phyloP scores from a whole-genome alignment of 106 monocot genomes.

The Narthecium ossifragum region DNA sequence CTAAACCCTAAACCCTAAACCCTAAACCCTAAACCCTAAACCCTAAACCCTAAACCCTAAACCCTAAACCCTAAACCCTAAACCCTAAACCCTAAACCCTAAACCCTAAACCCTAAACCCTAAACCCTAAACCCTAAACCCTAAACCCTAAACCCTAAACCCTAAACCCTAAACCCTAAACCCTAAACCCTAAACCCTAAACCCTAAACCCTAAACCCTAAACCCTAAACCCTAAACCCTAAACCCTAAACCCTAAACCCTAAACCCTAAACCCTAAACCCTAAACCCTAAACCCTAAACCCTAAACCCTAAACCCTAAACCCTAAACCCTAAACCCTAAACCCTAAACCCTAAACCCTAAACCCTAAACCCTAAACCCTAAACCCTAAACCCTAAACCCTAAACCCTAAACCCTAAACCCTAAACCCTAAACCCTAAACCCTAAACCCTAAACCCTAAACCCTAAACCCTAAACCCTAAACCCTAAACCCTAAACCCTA shows the following conservation, averaged over 20 bases:
- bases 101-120: slow-evolving; percentile 5
- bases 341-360: slow-evolving; percentile 4
- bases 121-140: slow-evolving; percentile 4
- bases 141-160: slow-evolving; percentile 5
- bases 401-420: slow-evolving; percentile 7
- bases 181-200: neutral
- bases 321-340: slow-evolving; percentile 9
- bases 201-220: slow-evolving; percentile 13
- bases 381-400: too few relatives aligned
- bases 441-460: slow-evolving; percentile 12
- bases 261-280: slow-evolving; percentile 16
- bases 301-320: slow-evolving; percentile 6
- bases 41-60: neutral
- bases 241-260: slow-evolving; percentile 12
- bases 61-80: slow-evolving; percentile 2
- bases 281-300: slow-evolving; percentile 13
- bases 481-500: slow-evolving; percentile 13
- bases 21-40: neutral
- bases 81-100: slow-evolving; percentile 5
- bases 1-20: slow-evolving; percentile 16
- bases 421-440: slow-evolving; percentile 10
- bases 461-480: slow-evolving; percentile 11
- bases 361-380: slow-evolving; percentile 15
- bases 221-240: neutral
- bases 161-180: slow-evolving; percentile 8